phyloP scores from a whole-genome alignment of 139 green algal species.

The Dunaliella primolecta region DNA sequence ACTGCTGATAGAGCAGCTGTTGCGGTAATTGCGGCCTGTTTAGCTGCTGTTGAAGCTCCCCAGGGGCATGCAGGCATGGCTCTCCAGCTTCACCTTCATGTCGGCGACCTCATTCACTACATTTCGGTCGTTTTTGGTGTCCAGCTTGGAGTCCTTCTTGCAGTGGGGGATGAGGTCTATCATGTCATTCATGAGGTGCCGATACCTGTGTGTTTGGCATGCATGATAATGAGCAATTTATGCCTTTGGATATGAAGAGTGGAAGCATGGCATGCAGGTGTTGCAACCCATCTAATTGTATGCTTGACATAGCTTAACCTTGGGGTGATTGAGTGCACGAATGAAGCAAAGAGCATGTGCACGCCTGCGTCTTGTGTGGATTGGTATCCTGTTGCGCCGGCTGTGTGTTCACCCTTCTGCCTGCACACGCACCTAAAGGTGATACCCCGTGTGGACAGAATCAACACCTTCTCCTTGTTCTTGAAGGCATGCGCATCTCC shows the following conservation, averaged over 20 bases:
- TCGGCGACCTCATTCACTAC: slow-evolving; percentile 96
- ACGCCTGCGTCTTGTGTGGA: neutral
- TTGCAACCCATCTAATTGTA: no score
- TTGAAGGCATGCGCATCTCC: slow-evolving; percentile 44
- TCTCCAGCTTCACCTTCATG: slow-evolving; percentile 85
- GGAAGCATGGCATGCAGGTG: neutral
- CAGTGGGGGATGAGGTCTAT: slow-evolving; percentile 84
- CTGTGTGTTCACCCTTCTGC: no score
- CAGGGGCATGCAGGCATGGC: no score
- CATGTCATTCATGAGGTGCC: slow-evolving; percentile 89
- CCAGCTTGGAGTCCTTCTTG: slow-evolving; percentile 96
- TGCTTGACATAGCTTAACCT: neutral
- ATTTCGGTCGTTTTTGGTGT: slow-evolving; percentile 86
- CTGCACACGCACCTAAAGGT: slow-evolving; percentile 56
- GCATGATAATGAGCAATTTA: neutral
- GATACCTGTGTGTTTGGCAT: slow-evolving; percentile 63
- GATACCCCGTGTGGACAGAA: slow-evolving; percentile 79
- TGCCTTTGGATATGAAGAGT: no score
- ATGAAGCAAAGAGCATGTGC: neutral
- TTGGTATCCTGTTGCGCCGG: no score
- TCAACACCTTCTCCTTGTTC: slow-evolving; percentile 89
- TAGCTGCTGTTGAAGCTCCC: no score
- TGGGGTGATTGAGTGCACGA: no score
- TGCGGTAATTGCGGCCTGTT: no score
- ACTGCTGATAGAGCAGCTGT: no score